Base-by-base conservation (phyloP, 768 basidiomycete genomes). In the Kwoniella heveanensis region DNA sequence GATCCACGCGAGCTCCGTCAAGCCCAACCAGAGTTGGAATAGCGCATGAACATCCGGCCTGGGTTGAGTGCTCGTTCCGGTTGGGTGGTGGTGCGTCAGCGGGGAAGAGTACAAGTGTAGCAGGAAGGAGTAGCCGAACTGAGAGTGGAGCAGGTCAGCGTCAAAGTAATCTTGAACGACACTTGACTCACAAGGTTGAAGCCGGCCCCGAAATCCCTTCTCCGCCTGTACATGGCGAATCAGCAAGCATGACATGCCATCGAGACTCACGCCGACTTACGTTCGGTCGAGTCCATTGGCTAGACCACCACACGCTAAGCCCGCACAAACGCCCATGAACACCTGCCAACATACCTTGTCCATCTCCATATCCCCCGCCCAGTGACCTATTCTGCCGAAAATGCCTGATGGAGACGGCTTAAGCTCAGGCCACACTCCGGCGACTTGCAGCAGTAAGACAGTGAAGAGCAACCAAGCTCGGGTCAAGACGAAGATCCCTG, bases 111-210 rank as follows among this genome's bases (percentile, higher is more conserved):
- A 77, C n/a, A 77, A 62, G 54, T 77, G 75, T 0, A 77, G 69
- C 2, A 77, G 66, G 55, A 77, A 77, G 0, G 72, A 69, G 36
- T 77, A 77, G 53, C 75, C 75, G 49, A 77, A 73, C 74, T 76
- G 25, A 4, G 32, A 30, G 13, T 58, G 37, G 15, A 37, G 17
- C 56, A 25, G 32, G 50, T 60, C 48, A 58, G 54, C 56, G 32
- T 5, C 32, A n/a, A n/a, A n/a, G 32, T 13, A 13, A 32, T 32
- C 13, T 5, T 32, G 13, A 32, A 32, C 7, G 32, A 32, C 7
- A 32, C 5, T 5, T 32, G 7, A 44, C 75, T 36, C 57, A 79
- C 72, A 26, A 79, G 67, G 67, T 79, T 70, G 72, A 77, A 73
- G 24, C 76, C 69, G 36, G 71, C 64, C 48, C 74, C 71, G 49